A percentile compares a stretch with the other conserved stretches of the same genome.
Evolutionary conservation across 805 yeast genomes (phyloP).

Genomic region (Yamadazyma ubonensis): DNA sequence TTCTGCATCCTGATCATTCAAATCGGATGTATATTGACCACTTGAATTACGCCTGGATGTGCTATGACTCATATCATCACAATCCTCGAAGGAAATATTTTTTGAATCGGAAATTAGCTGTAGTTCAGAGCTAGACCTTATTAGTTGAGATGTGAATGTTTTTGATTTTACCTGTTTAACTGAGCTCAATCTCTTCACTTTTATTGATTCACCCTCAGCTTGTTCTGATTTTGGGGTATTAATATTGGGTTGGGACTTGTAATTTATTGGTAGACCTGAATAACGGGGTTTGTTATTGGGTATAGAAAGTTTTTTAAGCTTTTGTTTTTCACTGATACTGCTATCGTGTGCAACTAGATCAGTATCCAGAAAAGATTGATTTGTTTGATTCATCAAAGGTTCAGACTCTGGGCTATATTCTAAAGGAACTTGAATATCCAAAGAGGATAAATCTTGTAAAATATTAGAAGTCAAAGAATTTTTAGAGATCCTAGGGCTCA

Average conservation of each 20-base stretch:
- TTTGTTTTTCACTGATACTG: neutral
- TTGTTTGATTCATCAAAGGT: neutral
- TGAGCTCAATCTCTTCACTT: conserved; percentile 1
- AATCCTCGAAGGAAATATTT: neutral
- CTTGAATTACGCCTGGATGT: conserved; percentile 8
- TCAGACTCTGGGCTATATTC: neutral
- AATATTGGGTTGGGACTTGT: neutral
- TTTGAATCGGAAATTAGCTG: neutral
- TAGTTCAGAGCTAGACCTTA: conserved; percentile 3
- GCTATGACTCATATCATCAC: conserved; percentile 8
- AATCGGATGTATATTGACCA: conserved; percentile 1
- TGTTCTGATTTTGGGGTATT: neutral
- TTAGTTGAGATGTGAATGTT: neutral
- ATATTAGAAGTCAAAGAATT: conserved; percentile 6
- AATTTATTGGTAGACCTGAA: neutral
- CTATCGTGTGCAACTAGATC: neutral
- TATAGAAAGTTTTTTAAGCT: neutral
- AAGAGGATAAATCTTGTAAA: conserved; percentile 8
- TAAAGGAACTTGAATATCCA: conserved; percentile 2
- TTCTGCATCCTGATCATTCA: conserved; percentile 3
- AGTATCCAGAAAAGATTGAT: neutral
- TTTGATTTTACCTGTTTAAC: neutral
- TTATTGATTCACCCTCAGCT: too few species aligned
- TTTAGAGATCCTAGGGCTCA: neutral
- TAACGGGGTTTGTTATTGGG: conserved; percentile 1